Base-by-base conservation (phyloP, 2,329 filamentous ascomycete species). In the Catunica adiposa region DNA sequence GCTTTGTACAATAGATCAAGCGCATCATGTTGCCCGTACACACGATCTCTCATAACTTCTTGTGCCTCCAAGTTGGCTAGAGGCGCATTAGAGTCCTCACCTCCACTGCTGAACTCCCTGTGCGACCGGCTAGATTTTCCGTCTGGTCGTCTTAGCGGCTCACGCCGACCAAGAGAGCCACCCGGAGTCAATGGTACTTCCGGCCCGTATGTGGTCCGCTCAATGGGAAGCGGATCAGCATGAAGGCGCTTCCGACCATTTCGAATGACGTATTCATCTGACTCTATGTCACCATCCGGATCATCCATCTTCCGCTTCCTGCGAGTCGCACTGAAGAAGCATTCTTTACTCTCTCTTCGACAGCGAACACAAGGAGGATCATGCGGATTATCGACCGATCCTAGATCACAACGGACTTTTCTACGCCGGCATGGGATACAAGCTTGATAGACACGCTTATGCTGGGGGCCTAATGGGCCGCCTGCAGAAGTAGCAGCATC, bases 301-400 rank as follows among this genome's bases (percentile, higher is more conserved):
- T 85, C 73, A 62, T 75, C 79, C 51, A 77, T 77, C 75, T 92
- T 94, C 66, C 89, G 81, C 80, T 97, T 97, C 65, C 92, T 82
- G 53, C 92, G 79, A 31, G 89, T 97, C 20, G 89, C 87, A 60
- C 89, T 94, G 73, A 98, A 98, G 76, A 84, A 94, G 73, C 92
- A 98, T 64, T 95, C 84, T 68, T 97, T 97, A 71, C 84, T 88
- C 73, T 98, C 92, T 62, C 92, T 83, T 54, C 89, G 84, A 67
- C 92, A 98, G 65, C 92, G 82, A 58, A 90, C 86, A 68, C 92
- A 98, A 1, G 92, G 92, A 56, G 90, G 90, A 63, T 94, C 88
- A 68, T 89, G 82, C 23, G 92, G 92, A 63, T 92, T 90, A 70
- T 97, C 92, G 66, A 97, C 90, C 64, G 83, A 84, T 57, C 78